phyloP scores from a whole-genome alignment of 768 basidiomycete species.

The Phylloporus rhodoxanthus region DNA sequence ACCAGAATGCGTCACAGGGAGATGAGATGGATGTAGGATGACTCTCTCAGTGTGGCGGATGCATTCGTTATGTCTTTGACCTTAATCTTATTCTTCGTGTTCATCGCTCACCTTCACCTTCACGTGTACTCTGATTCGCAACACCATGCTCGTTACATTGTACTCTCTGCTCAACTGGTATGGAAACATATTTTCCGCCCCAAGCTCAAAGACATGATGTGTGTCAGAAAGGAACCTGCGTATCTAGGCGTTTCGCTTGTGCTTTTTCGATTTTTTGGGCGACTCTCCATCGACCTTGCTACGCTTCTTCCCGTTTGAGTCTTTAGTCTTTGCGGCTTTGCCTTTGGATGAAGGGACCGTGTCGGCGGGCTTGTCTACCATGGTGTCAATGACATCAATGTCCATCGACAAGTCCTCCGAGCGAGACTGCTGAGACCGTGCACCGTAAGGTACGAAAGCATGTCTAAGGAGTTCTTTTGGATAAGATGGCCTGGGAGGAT shows the following conservation, averaged over 20 bases:
- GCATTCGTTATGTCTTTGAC: conserved; percentile 4
- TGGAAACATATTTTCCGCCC: not conserved
- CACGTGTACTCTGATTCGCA: conserved; percentile 22
- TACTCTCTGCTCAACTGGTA: conserved; percentile 13
- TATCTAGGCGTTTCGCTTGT: conserved; percentile 27
- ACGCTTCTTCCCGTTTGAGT: conserved; percentile 36
- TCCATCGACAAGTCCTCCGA: conserved; percentile 17
- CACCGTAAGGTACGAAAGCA: conserved; percentile 57
- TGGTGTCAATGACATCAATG: conserved; percentile 21
- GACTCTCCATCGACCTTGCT: conserved; percentile 42
- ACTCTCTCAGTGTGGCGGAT: conserved; percentile 12
- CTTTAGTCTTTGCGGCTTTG: conserved; percentile 16
- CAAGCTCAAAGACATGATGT: not conserved
- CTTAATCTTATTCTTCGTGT: conserved; percentile 26
- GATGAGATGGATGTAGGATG: conserved; percentile 70
- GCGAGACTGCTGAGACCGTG: conserved; percentile 23
- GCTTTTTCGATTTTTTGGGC: conserved; percentile 45
- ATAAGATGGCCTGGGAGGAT: conserved; percentile 52
- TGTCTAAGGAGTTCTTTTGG: conserved; percentile 60
- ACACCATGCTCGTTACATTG: conserved; percentile 19
- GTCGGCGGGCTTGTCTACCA: conserved; percentile 17
- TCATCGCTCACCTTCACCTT: conserved; percentile 22
- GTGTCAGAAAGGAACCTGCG: not conserved
- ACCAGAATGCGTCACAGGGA: conserved; percentile 41
- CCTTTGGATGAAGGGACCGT: not conserved